phyloP scores from a whole-genome alignment of 2,329 filamentous ascomycete genomes.

The Ophiocordyceps camponoti-saundersi region DNA sequence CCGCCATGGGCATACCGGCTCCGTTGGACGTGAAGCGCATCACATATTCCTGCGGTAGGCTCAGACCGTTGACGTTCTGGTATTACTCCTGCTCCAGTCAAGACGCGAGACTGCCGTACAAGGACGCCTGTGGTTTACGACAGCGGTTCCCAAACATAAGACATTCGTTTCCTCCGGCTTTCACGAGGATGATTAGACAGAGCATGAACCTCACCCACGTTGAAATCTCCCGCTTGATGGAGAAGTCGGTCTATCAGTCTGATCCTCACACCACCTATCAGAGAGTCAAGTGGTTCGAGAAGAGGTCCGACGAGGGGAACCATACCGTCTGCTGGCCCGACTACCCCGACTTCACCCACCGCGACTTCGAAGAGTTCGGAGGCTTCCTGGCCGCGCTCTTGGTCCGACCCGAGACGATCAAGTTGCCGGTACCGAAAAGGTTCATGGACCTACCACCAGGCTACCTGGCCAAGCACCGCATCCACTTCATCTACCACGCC shows the following conservation, averaged over 20 bases:
- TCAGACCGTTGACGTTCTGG: neutral
- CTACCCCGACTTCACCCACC: neutral
- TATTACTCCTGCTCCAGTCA: neutral
- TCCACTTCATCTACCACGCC: neutral
- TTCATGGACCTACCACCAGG: neutral
- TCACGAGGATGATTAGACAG: neutral
- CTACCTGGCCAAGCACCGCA: neutral
- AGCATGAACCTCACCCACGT: neutral
- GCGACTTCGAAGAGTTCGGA: neutral
- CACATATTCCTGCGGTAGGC: neutral
- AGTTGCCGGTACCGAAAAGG: neutral
- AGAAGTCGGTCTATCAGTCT: neutral
- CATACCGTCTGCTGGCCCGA: neutral
- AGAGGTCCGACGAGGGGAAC: neutral
- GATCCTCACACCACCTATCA: neutral
- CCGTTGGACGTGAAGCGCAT: neutral
- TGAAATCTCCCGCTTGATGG: neutral
- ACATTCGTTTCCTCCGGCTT: neutral
- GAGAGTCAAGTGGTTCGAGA: neutral
- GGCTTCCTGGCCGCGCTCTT: neutral
- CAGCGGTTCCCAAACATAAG: neutral
- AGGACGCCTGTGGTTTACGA: neutral
- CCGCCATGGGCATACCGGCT: no score
- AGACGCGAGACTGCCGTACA: neutral
- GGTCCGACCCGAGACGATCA: neutral